Evolutionary conservation across 495 filamentous ascomycete species (phyloP).

Genomic region (Alectoria sarmentosa): DNA sequence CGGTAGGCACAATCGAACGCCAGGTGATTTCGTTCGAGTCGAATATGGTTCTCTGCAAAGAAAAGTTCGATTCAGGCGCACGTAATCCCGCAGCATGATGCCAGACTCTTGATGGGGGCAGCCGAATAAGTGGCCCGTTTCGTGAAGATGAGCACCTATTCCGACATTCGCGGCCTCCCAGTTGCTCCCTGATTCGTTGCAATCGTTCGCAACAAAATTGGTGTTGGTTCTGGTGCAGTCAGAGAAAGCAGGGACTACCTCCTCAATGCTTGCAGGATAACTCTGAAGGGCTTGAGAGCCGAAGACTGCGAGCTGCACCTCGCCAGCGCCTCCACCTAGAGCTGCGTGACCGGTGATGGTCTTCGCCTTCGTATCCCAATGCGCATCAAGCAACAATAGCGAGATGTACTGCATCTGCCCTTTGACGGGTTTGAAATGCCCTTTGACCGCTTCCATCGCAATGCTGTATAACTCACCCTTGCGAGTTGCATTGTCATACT

Average conservation of each 20-base stretch:
- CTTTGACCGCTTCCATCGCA: slow-evolving; percentile 64
- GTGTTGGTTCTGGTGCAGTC: slow-evolving; percentile 88
- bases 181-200: slow-evolving; percentile 72
- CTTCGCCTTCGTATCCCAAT: slow-evolving; percentile 70
- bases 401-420: slow-evolving; percentile 84
- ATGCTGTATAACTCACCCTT: slow-evolving; percentile 68
- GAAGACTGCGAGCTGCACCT: slow-evolving; percentile 78
- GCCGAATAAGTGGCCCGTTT: slow-evolving; percentile 79
- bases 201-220: slow-evolving; percentile 73
- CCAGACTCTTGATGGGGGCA: slow-evolving; percentile 82
- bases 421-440: slow-evolving; percentile 62
- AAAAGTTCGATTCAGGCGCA: slow-evolving; percentile 76
- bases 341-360: slow-evolving; percentile 76
- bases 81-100: slow-evolving; percentile 83
- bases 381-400: slow-evolving; percentile 72
- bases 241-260: slow-evolving; percentile 75
- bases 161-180: slow-evolving; percentile 91
- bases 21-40: slow-evolving; percentile 73
- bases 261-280: slow-evolving; percentile 77
- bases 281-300: slow-evolving; percentile 84
- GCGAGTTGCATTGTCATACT: slow-evolving; percentile 57
- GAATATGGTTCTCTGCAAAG: slow-evolving; percentile 70
- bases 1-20: slow-evolving; percentile 59
- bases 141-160: slow-evolving; percentile 86
- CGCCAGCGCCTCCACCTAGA: slow-evolving; percentile 57